A percentile compares a stretch with the other conserved stretches of the same genome.
Conservation (phyloP, 768 basidiomycete genomes). For the Zangia roseola region DNA sequence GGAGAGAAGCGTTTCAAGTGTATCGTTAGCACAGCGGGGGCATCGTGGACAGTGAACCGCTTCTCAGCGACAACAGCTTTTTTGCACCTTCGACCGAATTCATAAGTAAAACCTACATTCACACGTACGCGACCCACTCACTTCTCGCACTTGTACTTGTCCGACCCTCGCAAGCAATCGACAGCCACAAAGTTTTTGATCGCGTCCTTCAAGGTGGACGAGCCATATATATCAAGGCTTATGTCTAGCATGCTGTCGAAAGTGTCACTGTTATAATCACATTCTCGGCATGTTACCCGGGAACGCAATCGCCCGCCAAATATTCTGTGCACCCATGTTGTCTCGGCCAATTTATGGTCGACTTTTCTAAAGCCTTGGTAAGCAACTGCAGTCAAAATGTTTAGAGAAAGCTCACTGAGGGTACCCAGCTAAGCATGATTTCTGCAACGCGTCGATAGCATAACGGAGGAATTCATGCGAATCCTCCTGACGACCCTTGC, state of each 20-base stretch:
- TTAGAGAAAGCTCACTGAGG: conserved; percentile 54
- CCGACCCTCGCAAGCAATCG: conserved; percentile 82
- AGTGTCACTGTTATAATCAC: conserved; percentile 89
- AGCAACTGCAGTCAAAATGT: conserved; percentile 2
- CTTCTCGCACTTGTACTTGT: conserved; percentile 99
- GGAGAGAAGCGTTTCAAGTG: conserved; percentile 96
- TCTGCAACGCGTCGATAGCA: conserved; percentile 88
- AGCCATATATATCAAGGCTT: conserved; percentile 81
- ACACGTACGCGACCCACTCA: conserved; percentile 40
- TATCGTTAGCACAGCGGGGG: conserved; percentile 84
- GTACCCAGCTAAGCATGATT: conserved; percentile 70
- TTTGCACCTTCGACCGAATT: conserved; percentile 69
- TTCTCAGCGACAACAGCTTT: conserved; percentile 89
- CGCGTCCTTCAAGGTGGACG: conserved; percentile 63
- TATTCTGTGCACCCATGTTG: conserved; percentile 91
- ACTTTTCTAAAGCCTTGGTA: conserved; percentile 51
- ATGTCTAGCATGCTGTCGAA: conserved; percentile 95
- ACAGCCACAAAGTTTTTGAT: conserved; percentile 76
- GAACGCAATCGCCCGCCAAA: conserved; percentile 93
- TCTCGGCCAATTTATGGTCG: conserved; percentile 70
- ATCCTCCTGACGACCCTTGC: conserved; percentile 92
- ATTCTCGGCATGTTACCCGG: conserved; percentile 81
- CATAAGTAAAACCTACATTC: conserved; percentile 4
- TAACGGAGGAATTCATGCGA: conserved; percentile 97
- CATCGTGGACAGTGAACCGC: conserved; percentile 82